phyloP scores from a whole-genome alignment of 306 rosid genomes.

The Trichosanthes cucumerina region DNA sequence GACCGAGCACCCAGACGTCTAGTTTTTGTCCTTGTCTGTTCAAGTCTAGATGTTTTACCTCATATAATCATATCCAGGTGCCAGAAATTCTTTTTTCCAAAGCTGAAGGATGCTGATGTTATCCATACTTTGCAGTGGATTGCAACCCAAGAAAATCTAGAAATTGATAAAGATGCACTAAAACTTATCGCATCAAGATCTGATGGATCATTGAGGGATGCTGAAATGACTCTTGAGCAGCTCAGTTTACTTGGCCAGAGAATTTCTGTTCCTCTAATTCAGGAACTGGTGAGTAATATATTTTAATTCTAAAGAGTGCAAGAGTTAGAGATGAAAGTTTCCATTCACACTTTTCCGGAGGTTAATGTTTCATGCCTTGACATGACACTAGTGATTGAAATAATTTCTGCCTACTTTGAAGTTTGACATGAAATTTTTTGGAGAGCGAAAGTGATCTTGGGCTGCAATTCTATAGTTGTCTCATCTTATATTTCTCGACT shows the following conservation, averaged over 20 bases:
- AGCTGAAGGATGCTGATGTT: constrained; percentile 86
- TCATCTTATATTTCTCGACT: neutral
- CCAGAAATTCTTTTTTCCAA: constrained; percentile 93
- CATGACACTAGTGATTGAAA: neutral
- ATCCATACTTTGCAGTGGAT: constrained; percentile 68
- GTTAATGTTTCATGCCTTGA: neutral
- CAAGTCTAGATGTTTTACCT: constrained; percentile 95
- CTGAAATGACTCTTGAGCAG: constrained; percentile 98
- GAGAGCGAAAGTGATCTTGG: neutral
- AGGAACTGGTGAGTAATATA: constrained; percentile 66
- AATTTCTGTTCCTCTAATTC: constrained; percentile 88
- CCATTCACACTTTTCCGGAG: neutral
- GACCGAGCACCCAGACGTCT: constrained; percentile 94
- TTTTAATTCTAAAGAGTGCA: neutral
- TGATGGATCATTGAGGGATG: constrained; percentile 93
- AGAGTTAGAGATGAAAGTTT: neutral
- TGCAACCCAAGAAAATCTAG: constrained; percentile 70
- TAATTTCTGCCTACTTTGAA: neutral
- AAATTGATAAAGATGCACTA: constrained; percentile 88
- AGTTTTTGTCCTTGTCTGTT: constrained; percentile 95
- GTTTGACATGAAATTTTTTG: neutral
- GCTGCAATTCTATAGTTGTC: neutral
- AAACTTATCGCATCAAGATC: constrained; percentile 95
- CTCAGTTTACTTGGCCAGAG: constrained; percentile 92
- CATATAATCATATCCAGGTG: constrained; percentile 95